phyloP scores from a whole-genome alignment of 768 basidiomycete genomes.

The Sutorius australiensis region DNA sequence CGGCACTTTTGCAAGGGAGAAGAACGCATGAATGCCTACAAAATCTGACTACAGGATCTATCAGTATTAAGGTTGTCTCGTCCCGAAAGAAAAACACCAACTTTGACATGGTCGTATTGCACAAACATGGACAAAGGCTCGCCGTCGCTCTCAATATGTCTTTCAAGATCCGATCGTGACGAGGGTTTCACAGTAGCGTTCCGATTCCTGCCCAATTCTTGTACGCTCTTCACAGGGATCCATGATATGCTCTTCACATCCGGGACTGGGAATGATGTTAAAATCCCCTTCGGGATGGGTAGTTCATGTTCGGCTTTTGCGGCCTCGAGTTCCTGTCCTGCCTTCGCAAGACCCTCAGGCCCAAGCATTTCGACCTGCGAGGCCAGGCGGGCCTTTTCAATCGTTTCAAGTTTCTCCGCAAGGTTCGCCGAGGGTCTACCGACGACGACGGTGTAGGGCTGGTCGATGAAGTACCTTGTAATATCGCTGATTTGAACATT shows the following conservation, averaged over 20 bases:
- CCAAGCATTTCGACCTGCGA: slow-evolving; percentile 70
- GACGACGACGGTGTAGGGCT: slow-evolving; percentile 67
- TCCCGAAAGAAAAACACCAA: slow-evolving; percentile 26
- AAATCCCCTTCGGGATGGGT: slow-evolving; percentile 75
- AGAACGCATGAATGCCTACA: slow-evolving; percentile 71
- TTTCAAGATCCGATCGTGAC: slow-evolving; percentile 46
- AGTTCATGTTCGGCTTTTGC: slow-evolving; percentile 86
- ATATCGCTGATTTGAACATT: slow-evolving; percentile 4
- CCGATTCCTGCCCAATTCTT: slow-evolving; percentile 57
- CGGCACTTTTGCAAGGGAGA: slow-evolving; percentile 74
- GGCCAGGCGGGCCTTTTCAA: slow-evolving; percentile 74
- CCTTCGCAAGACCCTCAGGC: slow-evolving; percentile 71
- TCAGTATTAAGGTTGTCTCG: background rate
- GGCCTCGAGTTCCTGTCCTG: slow-evolving; percentile 62
- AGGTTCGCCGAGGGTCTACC: slow-evolving; percentile 88
- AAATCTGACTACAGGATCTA: slow-evolving; percentile 74
- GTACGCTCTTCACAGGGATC: slow-evolving; percentile 72
- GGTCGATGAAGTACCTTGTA: slow-evolving; percentile 73
- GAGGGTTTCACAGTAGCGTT: slow-evolving; percentile 24
- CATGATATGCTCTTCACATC: slow-evolving; percentile 88
- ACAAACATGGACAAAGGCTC: slow-evolving; percentile 78
- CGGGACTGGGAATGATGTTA: slow-evolving; percentile 87
- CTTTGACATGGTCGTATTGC: slow-evolving; percentile 92
- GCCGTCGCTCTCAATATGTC: slow-evolving; percentile 67
- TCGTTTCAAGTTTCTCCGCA: slow-evolving; percentile 73